Evolutionary conservation across 1,284 basidiomycete species (phyloP).

Genomic region (Malassezia restricta): DNA sequence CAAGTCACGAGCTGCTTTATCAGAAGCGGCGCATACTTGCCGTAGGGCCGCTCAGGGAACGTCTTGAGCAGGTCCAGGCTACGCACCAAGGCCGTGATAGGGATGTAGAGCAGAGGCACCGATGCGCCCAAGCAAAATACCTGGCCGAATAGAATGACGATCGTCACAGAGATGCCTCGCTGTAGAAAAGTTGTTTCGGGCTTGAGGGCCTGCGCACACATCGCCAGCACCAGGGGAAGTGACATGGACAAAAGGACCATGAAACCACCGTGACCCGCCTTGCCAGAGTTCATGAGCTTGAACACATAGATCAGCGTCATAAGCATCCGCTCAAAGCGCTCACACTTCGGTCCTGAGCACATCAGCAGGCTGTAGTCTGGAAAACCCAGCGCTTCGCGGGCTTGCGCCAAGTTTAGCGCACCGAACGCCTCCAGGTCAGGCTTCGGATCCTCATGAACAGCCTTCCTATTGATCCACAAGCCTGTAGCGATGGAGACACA

Average conservation of each 20-base stretch:
- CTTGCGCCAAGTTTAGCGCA: not conserved
- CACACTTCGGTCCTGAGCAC: not conserved
- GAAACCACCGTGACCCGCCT: slow-evolving; percentile 5
- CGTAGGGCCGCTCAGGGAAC: slow-evolving; percentile 8
- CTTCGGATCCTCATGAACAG: slow-evolving; percentile 5
- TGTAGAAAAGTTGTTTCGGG: not conserved
- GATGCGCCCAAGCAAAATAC: slow-evolving; percentile 14
- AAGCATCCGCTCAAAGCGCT: slow-evolving; percentile 4
- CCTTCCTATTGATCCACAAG: slow-evolving; percentile 1
- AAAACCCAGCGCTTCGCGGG: slow-evolving; percentile 1
- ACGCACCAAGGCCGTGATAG: slow-evolving; percentile 5
- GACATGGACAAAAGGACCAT: slow-evolving; percentile 7
- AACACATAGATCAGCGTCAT: slow-evolving; percentile 7
- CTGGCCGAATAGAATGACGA: slow-evolving; percentile 7
- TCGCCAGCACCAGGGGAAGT: not conserved
- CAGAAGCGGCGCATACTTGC: not conserved
- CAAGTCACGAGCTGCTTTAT: not conserved
- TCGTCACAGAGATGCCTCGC: slow-evolving; percentile 7
- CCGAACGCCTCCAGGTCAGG: not conserved
- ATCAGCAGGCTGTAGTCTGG: not conserved
- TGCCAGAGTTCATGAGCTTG: not conserved
- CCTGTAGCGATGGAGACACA: slow-evolving; percentile 3
- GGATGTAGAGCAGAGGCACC: slow-evolving; percentile 11
- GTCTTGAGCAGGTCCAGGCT: not conserved
- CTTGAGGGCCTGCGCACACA: slow-evolving; percentile 9